Conservation (phyloP, 208 protist species). For the Histomonas meleagridis region DNA sequence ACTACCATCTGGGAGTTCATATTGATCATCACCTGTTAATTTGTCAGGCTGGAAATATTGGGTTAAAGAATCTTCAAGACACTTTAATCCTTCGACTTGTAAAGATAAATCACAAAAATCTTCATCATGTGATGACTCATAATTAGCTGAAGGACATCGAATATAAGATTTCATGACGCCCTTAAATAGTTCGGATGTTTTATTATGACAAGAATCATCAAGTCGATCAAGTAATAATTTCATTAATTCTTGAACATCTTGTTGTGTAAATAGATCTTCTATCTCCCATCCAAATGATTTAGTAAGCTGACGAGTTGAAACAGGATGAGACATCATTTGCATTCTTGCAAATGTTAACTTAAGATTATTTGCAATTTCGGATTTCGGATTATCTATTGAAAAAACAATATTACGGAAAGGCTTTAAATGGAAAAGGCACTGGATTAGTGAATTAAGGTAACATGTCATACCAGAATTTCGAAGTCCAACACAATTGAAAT, state of each 20-base stretch:
- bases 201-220: background rate
- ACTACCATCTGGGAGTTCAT: background rate
- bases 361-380: background rate
- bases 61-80: background rate
- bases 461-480: slow-evolving; percentile 12
- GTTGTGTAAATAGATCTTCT: background rate
- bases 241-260: slow-evolving; percentile 23
- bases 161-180: background rate
- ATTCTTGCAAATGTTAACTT: background rate
- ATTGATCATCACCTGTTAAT: slow-evolving; percentile 25
- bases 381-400: background rate
- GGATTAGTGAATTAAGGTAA: background rate
- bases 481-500: slow-evolving; percentile 23
- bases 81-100: background rate
- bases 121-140: background rate
- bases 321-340: background rate
- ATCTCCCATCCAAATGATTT: background rate
- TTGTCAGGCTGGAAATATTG: background rate
- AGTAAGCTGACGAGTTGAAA: background rate
- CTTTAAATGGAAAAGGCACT: background rate
- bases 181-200: background rate
- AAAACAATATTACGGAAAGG: background rate
- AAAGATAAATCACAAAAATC: background rate
- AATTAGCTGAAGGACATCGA: background rate
- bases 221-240: background rate